Conservation (phyloP, 2,329 filamentous ascomycete genomes). For the Penicillium sp. region DNA sequence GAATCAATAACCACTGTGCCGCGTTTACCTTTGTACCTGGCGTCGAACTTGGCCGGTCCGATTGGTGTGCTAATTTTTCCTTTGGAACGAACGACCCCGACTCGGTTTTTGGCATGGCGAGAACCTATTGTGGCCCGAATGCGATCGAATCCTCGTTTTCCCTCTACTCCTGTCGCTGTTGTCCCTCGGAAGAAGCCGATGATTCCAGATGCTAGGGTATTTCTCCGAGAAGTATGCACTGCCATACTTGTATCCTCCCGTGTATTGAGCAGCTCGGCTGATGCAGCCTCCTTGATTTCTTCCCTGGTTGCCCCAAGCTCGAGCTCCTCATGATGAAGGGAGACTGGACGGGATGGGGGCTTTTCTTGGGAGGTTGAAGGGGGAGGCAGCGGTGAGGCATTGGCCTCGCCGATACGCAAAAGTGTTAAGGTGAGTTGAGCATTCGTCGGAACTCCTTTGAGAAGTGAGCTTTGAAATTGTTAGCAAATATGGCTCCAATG, state of each 20-base stretch:
- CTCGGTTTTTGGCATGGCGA: slow-evolving; percentile 67
- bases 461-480: slow-evolving; percentile 58
- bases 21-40: slow-evolving; percentile 69
- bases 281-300: slow-evolving; percentile 69
- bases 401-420: slow-evolving; percentile 78
- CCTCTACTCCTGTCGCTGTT: slow-evolving; percentile 73
- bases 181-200: slow-evolving; percentile 71
- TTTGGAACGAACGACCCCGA: slow-evolving; percentile 67
- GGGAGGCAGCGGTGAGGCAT: slow-evolving; percentile 76
- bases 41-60: slow-evolving; percentile 75
- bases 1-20: slow-evolving; percentile 69
- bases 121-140: slow-evolving; percentile 67
- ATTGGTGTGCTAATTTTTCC: slow-evolving; percentile 46
- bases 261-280: slow-evolving; percentile 51
- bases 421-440: slow-evolving; percentile 81
- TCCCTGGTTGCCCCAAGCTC: slow-evolving; percentile 65
- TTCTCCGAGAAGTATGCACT: slow-evolving; percentile 20
- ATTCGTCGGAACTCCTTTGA: slow-evolving; percentile 84
- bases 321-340: slow-evolving; percentile 58
- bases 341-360: slow-evolving; percentile 56
- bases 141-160: slow-evolving; percentile 71
- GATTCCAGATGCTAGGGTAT: slow-evolving; percentile 52
- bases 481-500: slow-evolving; percentile 8
- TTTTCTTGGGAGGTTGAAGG: slow-evolving; percentile 53
- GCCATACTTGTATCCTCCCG: background rate